Conservation (phyloP, 2,329 filamentous ascomycete species). For the Dothideomycetes sp. region DNA sequence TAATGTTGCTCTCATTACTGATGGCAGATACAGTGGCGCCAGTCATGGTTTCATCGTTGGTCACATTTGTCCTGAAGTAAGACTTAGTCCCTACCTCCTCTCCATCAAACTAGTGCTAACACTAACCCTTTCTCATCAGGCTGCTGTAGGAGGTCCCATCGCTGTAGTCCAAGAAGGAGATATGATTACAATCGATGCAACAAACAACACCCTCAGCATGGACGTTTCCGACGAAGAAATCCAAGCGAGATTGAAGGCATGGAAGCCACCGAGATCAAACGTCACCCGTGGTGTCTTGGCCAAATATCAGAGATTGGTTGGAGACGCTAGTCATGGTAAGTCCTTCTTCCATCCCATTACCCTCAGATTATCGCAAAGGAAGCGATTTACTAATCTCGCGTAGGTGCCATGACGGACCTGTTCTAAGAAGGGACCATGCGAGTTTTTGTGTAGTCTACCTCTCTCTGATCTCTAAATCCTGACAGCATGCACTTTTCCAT, state of each 20-base stretch:
- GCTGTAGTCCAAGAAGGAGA: constrained; percentile 75
- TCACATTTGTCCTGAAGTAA: constrained; percentile 79
- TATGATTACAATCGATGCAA: constrained; percentile 71
- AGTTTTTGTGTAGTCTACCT: too few species aligned
- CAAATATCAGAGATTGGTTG: constrained; percentile 81
- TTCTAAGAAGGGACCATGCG: constrained; percentile 38
- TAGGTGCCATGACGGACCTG: constrained; percentile 66
- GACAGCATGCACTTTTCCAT: too few species aligned
- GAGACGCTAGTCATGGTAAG: constrained; percentile 75
- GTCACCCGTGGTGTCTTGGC: constrained; percentile 78
- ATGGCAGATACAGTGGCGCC: constrained; percentile 70
- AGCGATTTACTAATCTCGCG: neutral
- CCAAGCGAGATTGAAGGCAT: constrained; percentile 50
- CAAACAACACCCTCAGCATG: constrained; percentile 63
- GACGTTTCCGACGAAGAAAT: constrained; percentile 65
- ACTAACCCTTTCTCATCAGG: too few species aligned
- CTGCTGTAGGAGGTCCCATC: constrained; percentile 76
- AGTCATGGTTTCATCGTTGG: constrained; percentile 82
- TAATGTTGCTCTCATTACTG: constrained; percentile 63
- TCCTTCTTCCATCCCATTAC: neutral
- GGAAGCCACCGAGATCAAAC: constrained; percentile 61
- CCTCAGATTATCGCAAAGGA: neutral
- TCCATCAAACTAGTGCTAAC: too few species aligned
- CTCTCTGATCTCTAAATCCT: too few species aligned
- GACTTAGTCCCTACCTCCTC: too few species aligned